phyloP scores from a whole-genome alignment of 2,329 filamentous ascomycete genomes.

The Allantophomopsis lycopodina region DNA sequence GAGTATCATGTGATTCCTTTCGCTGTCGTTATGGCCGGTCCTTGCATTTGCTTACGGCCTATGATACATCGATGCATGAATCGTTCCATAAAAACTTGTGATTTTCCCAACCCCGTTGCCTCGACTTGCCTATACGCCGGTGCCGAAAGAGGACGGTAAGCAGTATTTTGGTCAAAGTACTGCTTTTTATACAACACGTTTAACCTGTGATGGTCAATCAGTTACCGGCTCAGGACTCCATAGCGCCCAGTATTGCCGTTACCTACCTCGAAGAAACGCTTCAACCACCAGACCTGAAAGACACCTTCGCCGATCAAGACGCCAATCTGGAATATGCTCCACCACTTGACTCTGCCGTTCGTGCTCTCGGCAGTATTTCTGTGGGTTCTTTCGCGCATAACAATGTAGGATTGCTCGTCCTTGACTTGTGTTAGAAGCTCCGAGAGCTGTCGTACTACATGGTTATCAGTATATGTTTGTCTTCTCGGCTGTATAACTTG shows the following conservation, averaged over 20 bases:
- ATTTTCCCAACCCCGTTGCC: background rate
- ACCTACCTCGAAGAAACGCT: constrained; percentile 83
- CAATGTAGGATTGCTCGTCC: constrained; percentile 96
- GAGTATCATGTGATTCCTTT: background rate
- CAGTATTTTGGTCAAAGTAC: background rate
- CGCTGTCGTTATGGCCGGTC: too few relatives aligned
- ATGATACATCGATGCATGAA: too few relatives aligned
- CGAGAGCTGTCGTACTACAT: constrained; percentile 63
- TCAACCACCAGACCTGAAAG: constrained; percentile 99
- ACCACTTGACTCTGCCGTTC: constrained; percentile 96
- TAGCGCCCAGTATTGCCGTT: constrained; percentile 17
- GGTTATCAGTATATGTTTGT: constrained; percentile 4
- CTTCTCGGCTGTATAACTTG: background rate
- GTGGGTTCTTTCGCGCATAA: constrained; percentile 89
- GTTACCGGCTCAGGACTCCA: constrained; percentile 13
- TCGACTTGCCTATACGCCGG: constrained; percentile 11
- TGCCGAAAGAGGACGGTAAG: background rate
- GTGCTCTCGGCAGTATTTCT: constrained; percentile 98
- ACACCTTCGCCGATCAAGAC: constrained; percentile 83
- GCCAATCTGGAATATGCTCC: constrained; percentile 91
- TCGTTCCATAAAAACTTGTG: too few relatives aligned
- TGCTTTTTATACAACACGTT: constrained; percentile 42
- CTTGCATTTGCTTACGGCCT: too few relatives aligned
- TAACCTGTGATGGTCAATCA: constrained; percentile 30
- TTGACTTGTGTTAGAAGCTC: constrained; percentile 86